Base-by-base conservation (phyloP, 257 asterid genomes). In the Osmanthus fragrans region DNA sequence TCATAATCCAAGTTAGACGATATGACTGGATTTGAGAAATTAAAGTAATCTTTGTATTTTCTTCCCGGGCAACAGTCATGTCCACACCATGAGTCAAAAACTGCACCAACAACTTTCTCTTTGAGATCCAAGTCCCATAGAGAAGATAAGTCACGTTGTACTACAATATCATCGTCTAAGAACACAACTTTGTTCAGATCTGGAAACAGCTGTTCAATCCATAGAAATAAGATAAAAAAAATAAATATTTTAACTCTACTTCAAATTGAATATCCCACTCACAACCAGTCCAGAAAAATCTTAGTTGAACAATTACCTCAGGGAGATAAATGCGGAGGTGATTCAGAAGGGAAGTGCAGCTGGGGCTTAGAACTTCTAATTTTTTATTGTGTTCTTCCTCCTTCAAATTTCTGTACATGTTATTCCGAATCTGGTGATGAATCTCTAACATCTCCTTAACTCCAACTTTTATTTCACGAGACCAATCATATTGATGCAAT, bases 51-150 rank as follows among this genome's bases (percentile, higher is more conserved):
- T 77, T 72, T 84, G 84, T 88, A 92, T 80, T 82, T 90, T 56
- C 96, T 85, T 71, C 97, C 91, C 0, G 94, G 91, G 81, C 94
- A 89, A 82, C 93, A 87, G 68, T 79, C 86, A 70, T 45, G 82
- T 66, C 90, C 95, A 69, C 96, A 83, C 80, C 83, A 76, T 5
- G 97, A 91, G 83, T 88, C 92, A 73, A 87, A 79, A 85, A 90
- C 97, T 76, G 98, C 98, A 77, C 97, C 98, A 69, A 85, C 88
- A 79, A 94, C 93, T 83, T 94, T 94, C 76, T 87, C 91, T 8
- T 87, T 76, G 88, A 94, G 92, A 79, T 92, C 92, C 89, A 94
- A 79, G 77, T 89, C 90, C 98, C 98, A 94, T 32, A 94, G 88
- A 74, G 94, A 72, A 8, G 97, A 89, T 71, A 94, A 72, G 87